Evolutionary conservation across 2,329 filamentous ascomycete species (phyloP).

Genomic region (Colletotrichum tamarilloi): DNA sequence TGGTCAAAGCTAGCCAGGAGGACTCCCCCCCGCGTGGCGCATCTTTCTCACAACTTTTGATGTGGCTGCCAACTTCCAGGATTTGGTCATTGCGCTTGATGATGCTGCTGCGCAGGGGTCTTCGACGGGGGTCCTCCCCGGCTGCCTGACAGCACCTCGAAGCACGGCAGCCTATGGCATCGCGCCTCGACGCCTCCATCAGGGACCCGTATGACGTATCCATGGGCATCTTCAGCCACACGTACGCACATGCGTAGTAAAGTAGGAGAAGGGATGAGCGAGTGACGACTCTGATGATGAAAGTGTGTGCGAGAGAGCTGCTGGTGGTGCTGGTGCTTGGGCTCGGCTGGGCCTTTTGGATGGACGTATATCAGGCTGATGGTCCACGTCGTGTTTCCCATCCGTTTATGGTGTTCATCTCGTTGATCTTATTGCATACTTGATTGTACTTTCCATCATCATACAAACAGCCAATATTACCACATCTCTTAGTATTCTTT

Average conservation of each 20-base stretch:
- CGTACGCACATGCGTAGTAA: constrained; percentile 7
- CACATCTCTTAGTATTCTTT: not conserved
- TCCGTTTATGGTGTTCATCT: constrained; percentile 21
- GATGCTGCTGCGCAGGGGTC: constrained; percentile 27
- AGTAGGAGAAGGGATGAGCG: constrained; percentile 16
- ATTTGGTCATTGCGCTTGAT: constrained; percentile 17
- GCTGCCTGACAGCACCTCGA: constrained; percentile 2
- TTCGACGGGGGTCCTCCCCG: constrained; percentile 19
- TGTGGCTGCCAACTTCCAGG: constrained; percentile 36
- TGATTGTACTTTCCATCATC: not conserved
- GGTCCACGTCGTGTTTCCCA: not conserved
- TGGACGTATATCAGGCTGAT: constrained; percentile 22
- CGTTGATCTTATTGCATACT: constrained; percentile 20
- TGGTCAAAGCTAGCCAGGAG: not conserved
- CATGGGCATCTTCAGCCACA: constrained; percentile 32
- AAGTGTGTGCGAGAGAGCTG: not conserved
- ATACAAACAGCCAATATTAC: not conserved
- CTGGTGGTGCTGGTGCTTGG: not conserved
- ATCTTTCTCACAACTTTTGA: not conserved
- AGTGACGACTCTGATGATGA: constrained; percentile 33
- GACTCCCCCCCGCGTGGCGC: constrained; percentile 17
- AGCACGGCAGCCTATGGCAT: constrained; percentile 26
- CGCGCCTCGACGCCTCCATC: constrained; percentile 30
- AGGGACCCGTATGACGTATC: constrained; percentile 33
- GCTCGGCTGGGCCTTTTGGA: not conserved